Evolutionary conservation across 148 eudicot species (phyloP).

Genomic region (Persicaria maculosa): DNA sequence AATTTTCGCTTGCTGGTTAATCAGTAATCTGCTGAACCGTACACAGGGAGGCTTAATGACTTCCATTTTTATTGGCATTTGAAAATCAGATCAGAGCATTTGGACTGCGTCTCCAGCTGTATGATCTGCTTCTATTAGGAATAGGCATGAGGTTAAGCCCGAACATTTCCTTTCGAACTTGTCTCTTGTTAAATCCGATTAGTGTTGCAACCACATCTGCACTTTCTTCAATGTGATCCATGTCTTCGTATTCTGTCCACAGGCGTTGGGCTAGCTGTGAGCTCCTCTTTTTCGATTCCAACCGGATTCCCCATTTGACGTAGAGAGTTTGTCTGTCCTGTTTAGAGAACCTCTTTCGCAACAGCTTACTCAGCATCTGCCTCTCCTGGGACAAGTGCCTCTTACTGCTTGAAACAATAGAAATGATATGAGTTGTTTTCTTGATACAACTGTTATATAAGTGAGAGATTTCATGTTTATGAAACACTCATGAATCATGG

Average conservation of each 20-base stretch:
- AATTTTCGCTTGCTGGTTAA: background rate
- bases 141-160: conserved; percentile 61
- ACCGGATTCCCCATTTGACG: conserved; percentile 65
- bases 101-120: conserved; percentile 40
- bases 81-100: conserved; percentile 5
- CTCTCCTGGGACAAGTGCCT: conserved; percentile 65
- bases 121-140: conserved; percentile 33
- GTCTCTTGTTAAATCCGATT: conserved; percentile 42
- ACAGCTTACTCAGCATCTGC: conserved; percentile 58
- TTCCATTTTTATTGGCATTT: background rate
- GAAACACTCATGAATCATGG: background rate
- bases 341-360: conserved; percentile 57
- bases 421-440: background rate
- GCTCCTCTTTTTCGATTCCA: conserved; percentile 60
- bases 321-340: conserved; percentile 56
- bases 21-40: background rate
- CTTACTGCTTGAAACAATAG: conserved; percentile 28
- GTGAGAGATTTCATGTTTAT: background rate
- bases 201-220: conserved; percentile 66
- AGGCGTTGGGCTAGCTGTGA: conserved; percentile 50
- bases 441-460: background rate
- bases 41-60: background rate
- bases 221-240: conserved; percentile 66
- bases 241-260: conserved; percentile 51
- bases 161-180: conserved; percentile 71